Base-by-base conservation (phyloP, 768 basidiomycete genomes). In the Hypsizygus marmoreus region DNA sequence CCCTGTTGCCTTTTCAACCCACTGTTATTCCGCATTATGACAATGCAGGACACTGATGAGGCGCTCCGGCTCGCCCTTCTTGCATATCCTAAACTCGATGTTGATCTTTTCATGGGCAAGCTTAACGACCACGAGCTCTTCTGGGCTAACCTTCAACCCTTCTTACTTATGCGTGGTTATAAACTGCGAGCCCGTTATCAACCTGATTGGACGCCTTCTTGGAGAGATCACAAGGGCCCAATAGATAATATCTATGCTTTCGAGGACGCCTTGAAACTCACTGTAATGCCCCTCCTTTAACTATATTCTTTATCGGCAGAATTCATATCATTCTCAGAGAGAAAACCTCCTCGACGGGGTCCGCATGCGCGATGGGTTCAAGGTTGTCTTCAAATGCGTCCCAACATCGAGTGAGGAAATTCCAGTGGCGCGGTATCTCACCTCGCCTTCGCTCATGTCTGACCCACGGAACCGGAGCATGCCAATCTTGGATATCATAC, bases 301-400 rank as follows among this genome's bases (percentile, higher is more conserved):
- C n/a, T 22, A 19, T 12, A 5, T 23, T 23, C 23, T 20, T 13
- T 8, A 5, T 8, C 6, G 16, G 7, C 6, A 13, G 14, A 22
- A 16, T 25, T 17, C 9, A n/a, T n/a, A n/a, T n/a, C n/a, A n/a
- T 20, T 11, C 17, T 32, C 13, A 43, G 51, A 26, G 29, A 23
- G 17, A 12, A 17, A 16, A 19, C 6, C n/a, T 48, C 8, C 3
- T 55, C 16, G 54, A 55, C 28, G 54, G 42, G 1, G 33, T 38
- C 13, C 29, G 50, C 3, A 10, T 41, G 2, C 14, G 11, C 13
- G 54, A 55, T 31, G 39, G 40, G 12, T 39, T 25, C 23, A 45
- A 45, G 22, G 54, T 55, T 12, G 43, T 51, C 10, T 23, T 55
- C n/a, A 55, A 55, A 38, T n/a, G 16, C 3, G 54, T 55, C 13